Base-by-base conservation (phyloP, 2,329 filamentous ascomycete genomes). In the Chalara sp. region DNA sequence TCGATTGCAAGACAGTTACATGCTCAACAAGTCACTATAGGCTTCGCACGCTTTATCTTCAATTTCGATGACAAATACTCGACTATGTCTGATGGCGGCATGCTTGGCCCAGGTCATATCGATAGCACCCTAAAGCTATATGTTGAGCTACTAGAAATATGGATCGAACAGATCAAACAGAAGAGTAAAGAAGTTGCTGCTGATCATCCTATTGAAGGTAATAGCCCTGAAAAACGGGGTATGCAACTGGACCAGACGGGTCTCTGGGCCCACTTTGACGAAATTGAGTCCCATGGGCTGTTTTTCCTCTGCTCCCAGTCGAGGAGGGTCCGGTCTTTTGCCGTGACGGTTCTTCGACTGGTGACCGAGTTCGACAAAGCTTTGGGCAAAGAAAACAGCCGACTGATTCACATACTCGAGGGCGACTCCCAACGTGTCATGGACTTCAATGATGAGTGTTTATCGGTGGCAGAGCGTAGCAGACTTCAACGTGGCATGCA, bases 241-340 rank as follows among this genome's bases (percentile, higher is more conserved):
- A 72, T 88, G 53, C 86, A 89, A 53, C 78, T 96, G 32, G 91
- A 96, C 68, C 71, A 95, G 32, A 95, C 91, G 0, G 87, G 86
- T 51, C 85, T 95, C 3, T 89, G 91, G 76, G 89, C 90, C 1
- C 88, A 97, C 64, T 92, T 99, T 30, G 93, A 99, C 60, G 91
- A 96, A 67, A 88, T 96, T 12, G 93, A 99, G 67, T 95, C 92
- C 0, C 93, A 97, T 65, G 95, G 93, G 0, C 71, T 99, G 3
- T 99, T 99, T 73, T 99, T 99, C 66, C 73, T 99, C 6, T 99
- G 93, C 67, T 99, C 93, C 0, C 93, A 97, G 60, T 96, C 93
- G 5, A 81, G 89, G 48, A 81, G 88, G 49, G 93, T 99, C 30
- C 83, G 93, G 47, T 79, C 88, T 52, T 95, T 93, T 66, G 91